Conservation (phyloP, 177 flowering plant genomes). For the Vitis hybrid region DNA sequence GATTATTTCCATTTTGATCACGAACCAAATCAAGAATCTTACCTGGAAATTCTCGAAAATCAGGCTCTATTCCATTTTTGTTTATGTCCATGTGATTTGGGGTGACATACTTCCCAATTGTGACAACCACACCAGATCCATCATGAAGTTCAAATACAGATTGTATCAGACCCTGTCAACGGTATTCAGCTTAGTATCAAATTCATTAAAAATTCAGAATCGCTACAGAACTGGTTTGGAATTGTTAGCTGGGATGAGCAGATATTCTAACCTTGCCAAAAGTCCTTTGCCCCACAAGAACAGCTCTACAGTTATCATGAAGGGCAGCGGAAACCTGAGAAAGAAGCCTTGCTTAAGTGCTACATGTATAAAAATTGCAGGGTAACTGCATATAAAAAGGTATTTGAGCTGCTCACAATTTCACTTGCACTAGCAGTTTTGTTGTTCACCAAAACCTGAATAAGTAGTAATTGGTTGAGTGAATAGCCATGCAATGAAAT, state of each 20-base stretch:
- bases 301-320: slow-evolving; percentile 96
- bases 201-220: not conserved
- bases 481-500: not conserved
- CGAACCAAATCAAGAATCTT: slow-evolving; percentile 10
- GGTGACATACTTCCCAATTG: slow-evolving; percentile 94
- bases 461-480: slow-evolving; percentile 13
- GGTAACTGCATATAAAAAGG: slow-evolving; percentile 1
- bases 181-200: not conserved
- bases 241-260: not conserved
- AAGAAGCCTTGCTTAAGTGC: slow-evolving; percentile 1
- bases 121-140: slow-evolving; percentile 94
- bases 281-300: slow-evolving; percentile 94
- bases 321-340: slow-evolving; percentile 92
- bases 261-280: slow-evolving; percentile 73
- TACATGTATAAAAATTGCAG: not conserved
- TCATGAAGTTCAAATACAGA: slow-evolving; percentile 92
- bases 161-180: slow-evolving; percentile 79
- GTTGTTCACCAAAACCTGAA: slow-evolving; percentile 92
- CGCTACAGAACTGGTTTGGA: not conserved
- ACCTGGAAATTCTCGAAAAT: slow-evolving; percentile 74
- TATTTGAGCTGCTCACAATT: slow-evolving; percentile 63
- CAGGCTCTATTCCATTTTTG: slow-evolving; percentile 90
- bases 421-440: slow-evolving; percentile 98
- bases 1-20: not conserved
- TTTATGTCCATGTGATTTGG: slow-evolving; percentile 87